phyloP scores from a whole-genome alignment of 2,329 filamentous ascomycete species.

The Grosmannia serpens region DNA sequence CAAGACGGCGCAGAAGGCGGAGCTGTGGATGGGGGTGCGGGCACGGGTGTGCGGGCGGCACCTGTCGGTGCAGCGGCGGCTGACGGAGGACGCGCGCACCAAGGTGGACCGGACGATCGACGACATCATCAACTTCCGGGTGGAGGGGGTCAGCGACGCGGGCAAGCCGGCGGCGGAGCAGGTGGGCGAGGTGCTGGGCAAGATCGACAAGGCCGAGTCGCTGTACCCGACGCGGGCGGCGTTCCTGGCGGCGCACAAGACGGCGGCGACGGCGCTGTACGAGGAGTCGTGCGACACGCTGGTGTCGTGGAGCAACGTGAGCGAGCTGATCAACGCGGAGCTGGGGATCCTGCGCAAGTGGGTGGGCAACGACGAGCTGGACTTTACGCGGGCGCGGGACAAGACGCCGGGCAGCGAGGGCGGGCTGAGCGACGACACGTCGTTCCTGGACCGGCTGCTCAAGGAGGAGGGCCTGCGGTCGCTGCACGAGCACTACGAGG shows the following conservation, averaged over 20 bases:
- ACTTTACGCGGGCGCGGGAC: slow-evolving; percentile 69
- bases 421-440: slow-evolving; percentile 72
- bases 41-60: slow-evolving; percentile 76
- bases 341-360: slow-evolving; percentile 84
- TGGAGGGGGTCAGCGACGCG: slow-evolving; percentile 85
- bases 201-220: slow-evolving; percentile 80
- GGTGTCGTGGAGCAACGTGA: slow-evolving; percentile 94
- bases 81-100: slow-evolving; percentile 74
- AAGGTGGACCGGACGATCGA: slow-evolving; percentile 67
- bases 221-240: slow-evolving; percentile 73
- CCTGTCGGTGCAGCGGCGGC: slow-evolving; percentile 69
- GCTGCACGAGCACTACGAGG: slow-evolving; percentile 60
- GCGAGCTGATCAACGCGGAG: slow-evolving; percentile 89
- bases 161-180: slow-evolving; percentile 82
- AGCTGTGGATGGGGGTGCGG: slow-evolving; percentile 80
- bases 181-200: slow-evolving; percentile 76
- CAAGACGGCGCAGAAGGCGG: slow-evolving; percentile 59
- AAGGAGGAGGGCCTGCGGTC: slow-evolving; percentile 94
- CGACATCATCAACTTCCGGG: slow-evolving; percentile 83
- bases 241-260: slow-evolving; percentile 62
- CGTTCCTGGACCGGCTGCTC: slow-evolving; percentile 86
- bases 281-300: slow-evolving; percentile 77
- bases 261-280: slow-evolving; percentile 66
- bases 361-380: slow-evolving; percentile 92
- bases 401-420: slow-evolving; percentile 51